Evolutionary conservation across 106 monocot genomes (phyloP).

Genomic region (Hemerocallis citrina): DNA sequence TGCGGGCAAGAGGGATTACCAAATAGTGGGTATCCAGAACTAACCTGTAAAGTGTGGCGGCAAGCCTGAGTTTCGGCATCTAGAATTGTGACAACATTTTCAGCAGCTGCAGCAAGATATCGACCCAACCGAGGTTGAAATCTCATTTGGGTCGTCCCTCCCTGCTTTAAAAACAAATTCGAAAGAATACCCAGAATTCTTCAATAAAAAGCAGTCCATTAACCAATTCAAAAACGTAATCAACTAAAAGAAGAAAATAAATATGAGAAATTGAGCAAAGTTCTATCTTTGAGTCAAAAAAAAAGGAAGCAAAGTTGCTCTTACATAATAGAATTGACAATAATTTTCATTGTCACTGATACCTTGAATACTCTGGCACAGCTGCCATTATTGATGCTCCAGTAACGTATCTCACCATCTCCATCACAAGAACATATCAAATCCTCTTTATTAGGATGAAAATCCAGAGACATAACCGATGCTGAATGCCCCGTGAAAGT

Average conservation of each 20-base stretch:
- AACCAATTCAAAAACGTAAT: not conserved
- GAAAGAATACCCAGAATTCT: not conserved
- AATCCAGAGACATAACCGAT: conserved; percentile 89
- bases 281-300: too few relatives aligned
- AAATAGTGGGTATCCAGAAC: conserved; percentile 3
- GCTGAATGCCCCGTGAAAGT: conserved; percentile 90
- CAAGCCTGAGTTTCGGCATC: conserved; percentile 74
- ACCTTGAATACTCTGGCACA: conserved; percentile 78
- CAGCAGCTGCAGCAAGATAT: conserved; percentile 80
- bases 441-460: conserved; percentile 89
- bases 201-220: not conserved
- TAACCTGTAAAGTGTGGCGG: conserved; percentile 60
- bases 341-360: not conserved
- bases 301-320: too few relatives aligned
- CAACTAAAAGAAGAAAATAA: not conserved
- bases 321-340: too few relatives aligned
- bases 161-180: conserved; percentile 26
- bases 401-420: conserved; percentile 82
- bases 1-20: too few relatives aligned
- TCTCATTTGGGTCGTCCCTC: conserved; percentile 80
- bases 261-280: too few relatives aligned
- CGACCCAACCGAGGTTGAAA: conserved; percentile 82
- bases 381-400: conserved; percentile 95
- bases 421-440: conserved; percentile 94
- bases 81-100: conserved; percentile 67